Conservation (phyloP, 805 yeast genomes). For the Barnettozyma wickerhamii region DNA sequence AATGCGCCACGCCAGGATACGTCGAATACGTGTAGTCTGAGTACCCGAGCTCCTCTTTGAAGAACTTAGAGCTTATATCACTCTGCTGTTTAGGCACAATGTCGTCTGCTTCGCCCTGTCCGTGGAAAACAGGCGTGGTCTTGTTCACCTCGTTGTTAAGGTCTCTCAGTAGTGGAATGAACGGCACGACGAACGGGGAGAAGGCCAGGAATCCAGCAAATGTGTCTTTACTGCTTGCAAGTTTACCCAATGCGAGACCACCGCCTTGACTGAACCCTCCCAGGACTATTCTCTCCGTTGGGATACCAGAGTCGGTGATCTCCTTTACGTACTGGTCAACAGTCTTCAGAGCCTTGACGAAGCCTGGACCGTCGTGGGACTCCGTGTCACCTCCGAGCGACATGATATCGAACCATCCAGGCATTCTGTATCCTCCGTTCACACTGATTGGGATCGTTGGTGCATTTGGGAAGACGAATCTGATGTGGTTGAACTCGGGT, state of each 20-base stretch:
- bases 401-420: constrained; percentile 84
- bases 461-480: constrained; percentile 89
- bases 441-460: constrained; percentile 67
- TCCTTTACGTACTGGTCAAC: constrained; percentile 46
- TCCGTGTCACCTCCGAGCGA: constrained; percentile 43
- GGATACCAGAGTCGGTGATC: constrained; percentile 47
- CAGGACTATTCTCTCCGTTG: constrained; percentile 65
- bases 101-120: constrained; percentile 82
- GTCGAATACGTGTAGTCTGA: constrained; percentile 43
- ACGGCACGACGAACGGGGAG: constrained; percentile 60
- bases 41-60: constrained; percentile 42
- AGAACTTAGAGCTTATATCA: constrained; percentile 40
- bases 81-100: constrained; percentile 39
- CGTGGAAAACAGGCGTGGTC: constrained; percentile 76
- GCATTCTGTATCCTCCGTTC: constrained; percentile 62
- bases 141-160: constrained; percentile 38
- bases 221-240: constrained; percentile 49
- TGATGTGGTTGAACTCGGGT: constrained; percentile 47
- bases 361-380: constrained; percentile 50
- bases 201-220: constrained; percentile 76
- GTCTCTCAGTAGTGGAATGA: constrained; percentile 19
- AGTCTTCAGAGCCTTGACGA: constrained; percentile 41
- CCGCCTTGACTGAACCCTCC: constrained; percentile 98
- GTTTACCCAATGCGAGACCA: constrained; percentile 64
- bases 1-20: constrained; percentile 66